Evolutionary conservation across 768 basidiomycete species (phyloP).

Genomic region (Terana coerulea): DNA sequence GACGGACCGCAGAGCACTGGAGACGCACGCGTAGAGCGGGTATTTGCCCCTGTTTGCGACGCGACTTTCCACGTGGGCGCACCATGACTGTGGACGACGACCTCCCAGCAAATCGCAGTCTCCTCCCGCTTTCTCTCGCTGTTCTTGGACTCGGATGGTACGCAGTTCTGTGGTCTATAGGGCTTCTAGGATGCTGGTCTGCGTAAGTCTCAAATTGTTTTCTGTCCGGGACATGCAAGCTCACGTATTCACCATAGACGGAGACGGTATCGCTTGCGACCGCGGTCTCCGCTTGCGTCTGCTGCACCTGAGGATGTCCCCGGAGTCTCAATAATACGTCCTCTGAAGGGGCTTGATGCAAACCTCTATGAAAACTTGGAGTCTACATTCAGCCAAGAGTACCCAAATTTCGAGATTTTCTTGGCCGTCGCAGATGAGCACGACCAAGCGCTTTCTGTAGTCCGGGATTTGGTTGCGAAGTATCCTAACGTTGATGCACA

Average conservation of each 20-base stretch:
- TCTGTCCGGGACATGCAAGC: neutral
- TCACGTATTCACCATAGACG: constrained; percentile 45
- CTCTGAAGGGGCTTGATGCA: constrained; percentile 90
- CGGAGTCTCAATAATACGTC: constrained; percentile 92
- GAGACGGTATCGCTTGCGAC: constrained; percentile 66
- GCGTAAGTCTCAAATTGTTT: constrained; percentile 22
- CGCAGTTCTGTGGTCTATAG: constrained; percentile 36
- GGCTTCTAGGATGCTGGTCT: constrained; percentile 23
- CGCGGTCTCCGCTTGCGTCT: constrained; percentile 56
- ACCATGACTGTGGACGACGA: constrained; percentile 13
- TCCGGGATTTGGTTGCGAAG: constrained; percentile 68
- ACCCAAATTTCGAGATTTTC: constrained; percentile 87
- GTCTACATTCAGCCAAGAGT: constrained; percentile 88
- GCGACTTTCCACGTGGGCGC: neutral
- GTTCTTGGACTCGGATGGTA: constrained; percentile 34
- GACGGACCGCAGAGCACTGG: neutral
- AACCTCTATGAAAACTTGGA: constrained; percentile 97
- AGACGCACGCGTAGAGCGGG: constrained; percentile 4
- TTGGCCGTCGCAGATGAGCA: constrained; percentile 85
- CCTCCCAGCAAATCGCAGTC: neutral
- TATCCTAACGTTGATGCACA: constrained; percentile 73
- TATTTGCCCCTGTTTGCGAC: constrained; percentile 7
- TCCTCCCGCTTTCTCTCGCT: constrained; percentile 15
- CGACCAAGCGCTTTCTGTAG: constrained; percentile 87
- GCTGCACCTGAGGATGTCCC: constrained; percentile 50